A percentile compares a stretch with the other conserved stretches of the same genome.
Evolutionary conservation across 1,284 basidiomycete species (phyloP).

Genomic region (Leccinum pseudoinsigne): DNA sequence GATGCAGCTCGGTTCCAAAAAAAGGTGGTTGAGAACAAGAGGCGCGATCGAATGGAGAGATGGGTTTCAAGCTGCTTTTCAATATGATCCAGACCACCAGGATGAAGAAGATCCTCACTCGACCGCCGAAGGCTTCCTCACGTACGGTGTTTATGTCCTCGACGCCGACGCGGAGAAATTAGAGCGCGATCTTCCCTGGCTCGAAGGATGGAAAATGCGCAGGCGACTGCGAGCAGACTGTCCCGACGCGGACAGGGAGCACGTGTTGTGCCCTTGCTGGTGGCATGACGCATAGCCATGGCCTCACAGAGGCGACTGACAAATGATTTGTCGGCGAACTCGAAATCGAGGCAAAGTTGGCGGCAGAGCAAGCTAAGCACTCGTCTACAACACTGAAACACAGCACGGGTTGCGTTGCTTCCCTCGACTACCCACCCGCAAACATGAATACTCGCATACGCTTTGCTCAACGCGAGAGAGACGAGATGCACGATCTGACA

Average conservation of each 20-base stretch:
- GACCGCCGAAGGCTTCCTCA: slow-evolving; percentile 38
- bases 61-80: slow-evolving; percentile 25
- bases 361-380: slow-evolving; percentile 5
- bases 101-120: slow-evolving; percentile 22
- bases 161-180: slow-evolving; percentile 40
- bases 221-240: slow-evolving; percentile 19
- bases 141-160: slow-evolving; percentile 66
- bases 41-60: slow-evolving; percentile 33
- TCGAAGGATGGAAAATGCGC: slow-evolving; percentile 30
- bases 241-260: neutral
- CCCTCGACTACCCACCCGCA: slow-evolving; percentile 2
- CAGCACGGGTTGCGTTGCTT: neutral
- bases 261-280: neutral
- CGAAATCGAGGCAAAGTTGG: slow-evolving; percentile 24
- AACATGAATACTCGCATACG: slow-evolving; percentile 19
- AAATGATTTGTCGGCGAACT: slow-evolving; percentile 22
- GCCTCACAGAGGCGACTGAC: slow-evolving; percentile 25
- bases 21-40: slow-evolving; percentile 41
- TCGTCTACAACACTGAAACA: neutral
- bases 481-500: slow-evolving; percentile 90
- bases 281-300: slow-evolving; percentile 18
- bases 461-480: slow-evolving; percentile 78
- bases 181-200: slow-evolving; percentile 30
- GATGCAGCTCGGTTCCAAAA: slow-evolving; percentile 38
- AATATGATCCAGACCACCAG: slow-evolving; percentile 5